phyloP scores from a whole-genome alignment of 441 rosid species.

The Viola pubescens region DNA sequence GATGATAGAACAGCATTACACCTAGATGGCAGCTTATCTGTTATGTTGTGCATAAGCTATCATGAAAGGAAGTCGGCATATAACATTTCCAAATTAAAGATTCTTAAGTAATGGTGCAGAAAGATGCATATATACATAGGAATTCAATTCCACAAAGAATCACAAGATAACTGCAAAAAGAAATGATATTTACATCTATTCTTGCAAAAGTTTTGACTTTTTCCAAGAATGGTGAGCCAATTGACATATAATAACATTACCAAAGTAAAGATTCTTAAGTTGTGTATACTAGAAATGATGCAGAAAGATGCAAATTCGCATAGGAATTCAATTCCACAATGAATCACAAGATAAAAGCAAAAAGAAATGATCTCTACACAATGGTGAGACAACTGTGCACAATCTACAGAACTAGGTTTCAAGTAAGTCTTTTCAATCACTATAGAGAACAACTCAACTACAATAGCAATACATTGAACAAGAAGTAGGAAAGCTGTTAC shows the following conservation, averaged over 20 bases:
- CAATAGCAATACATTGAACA: not conserved
- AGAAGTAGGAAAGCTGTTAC: not conserved
- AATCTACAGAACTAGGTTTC: not conserved
- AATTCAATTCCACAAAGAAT: not conserved
- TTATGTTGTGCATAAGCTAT: not conserved
- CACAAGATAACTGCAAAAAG: not conserved
- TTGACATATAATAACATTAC: too few relatives aligned
- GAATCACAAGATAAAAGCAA: not conserved
- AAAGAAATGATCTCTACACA: not conserved
- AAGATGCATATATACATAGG: not conserved
- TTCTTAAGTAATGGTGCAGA: not conserved
- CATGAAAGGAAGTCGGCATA: not conserved
- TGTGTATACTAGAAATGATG: too few relatives aligned
- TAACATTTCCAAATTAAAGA: not conserved
- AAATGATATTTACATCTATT: not conserved
- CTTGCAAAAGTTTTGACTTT: not conserved
- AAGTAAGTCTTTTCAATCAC: not conserved
- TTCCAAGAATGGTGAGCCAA: too few relatives aligned
- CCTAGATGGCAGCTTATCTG: slow-evolving; percentile 37
- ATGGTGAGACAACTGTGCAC: not conserved
- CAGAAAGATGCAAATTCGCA: too few relatives aligned
- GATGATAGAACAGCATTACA: slow-evolving; percentile 15
- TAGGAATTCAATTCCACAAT: too few relatives aligned
- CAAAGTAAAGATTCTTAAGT: too few relatives aligned
- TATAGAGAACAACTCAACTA: not conserved